These are phyloP conservation scores for Arabidopsis lyrata DNA, from an alignment of 441 rosid genomes.

Conservation along the genomic window DNA sequence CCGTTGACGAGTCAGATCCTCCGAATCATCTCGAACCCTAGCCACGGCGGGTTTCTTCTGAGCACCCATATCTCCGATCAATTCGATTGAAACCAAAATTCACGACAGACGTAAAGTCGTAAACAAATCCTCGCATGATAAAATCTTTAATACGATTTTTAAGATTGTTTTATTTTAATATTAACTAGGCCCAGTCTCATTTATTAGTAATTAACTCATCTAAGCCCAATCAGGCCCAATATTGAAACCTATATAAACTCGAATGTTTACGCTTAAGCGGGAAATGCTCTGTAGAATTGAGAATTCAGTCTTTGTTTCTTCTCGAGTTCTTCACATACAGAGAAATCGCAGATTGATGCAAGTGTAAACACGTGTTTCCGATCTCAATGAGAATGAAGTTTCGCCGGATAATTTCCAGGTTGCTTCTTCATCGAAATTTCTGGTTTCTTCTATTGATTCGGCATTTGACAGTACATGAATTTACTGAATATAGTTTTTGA, in stretches of 20 bases:
- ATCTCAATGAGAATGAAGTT: neutral
- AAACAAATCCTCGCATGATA: neutral
- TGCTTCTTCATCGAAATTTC: neutral
- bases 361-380: neutral
- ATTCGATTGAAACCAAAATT: neutral
- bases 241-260: neutral
- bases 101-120: neutral
- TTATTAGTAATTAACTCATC: neutral
- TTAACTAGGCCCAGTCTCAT: neutral
- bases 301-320: neutral
- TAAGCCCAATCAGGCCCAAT: neutral
- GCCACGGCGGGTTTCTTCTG: neutral
- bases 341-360: constrained; percentile 6
- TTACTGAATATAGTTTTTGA: neutral
- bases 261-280: neutral
- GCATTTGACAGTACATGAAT: neutral
- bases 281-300: neutral
- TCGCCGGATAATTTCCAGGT: neutral
- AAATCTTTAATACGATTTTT: no score
- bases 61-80: neutral
- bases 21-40: neutral
- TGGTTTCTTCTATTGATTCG: neutral
- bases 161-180: neutral
- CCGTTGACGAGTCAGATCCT: neutral
- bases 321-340: neutral